These are phyloP conservation scores for Fomitiporia mediterranea DNA, from an alignment of 1,284 basidiomycete genomes.

Conservation along the genomic window DNA sequence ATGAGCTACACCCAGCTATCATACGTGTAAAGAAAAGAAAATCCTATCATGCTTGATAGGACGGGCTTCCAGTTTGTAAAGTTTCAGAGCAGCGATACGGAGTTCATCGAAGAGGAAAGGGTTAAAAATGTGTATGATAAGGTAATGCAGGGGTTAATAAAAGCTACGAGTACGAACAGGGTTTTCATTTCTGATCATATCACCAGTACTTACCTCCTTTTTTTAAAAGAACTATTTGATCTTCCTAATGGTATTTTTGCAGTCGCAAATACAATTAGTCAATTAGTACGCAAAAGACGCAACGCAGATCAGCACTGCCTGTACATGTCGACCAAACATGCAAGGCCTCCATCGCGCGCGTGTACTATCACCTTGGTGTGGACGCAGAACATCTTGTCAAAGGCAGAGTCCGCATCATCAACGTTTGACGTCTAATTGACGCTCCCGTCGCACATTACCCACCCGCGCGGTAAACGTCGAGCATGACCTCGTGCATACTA, in stretches of 20 bases:
- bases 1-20: conserved; percentile 24
- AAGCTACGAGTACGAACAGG: conserved; percentile 26
- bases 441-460: conserved; percentile 43
- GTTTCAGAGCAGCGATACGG: conserved; percentile 18
- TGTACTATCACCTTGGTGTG: conserved; percentile 46
- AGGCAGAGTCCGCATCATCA: conserved; percentile 53
- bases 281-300: neutral
- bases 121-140: conserved; percentile 27
- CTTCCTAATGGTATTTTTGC: neutral
- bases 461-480: conserved; percentile 36
- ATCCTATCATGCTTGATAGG: conserved; percentile 22
- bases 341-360: conserved; percentile 42
- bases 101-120: conserved; percentile 27
- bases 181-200: conserved; percentile 29
- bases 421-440: conserved; percentile 50
- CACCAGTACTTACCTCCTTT: conserved; percentile 6
- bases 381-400: conserved; percentile 43
- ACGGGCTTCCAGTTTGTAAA: conserved; percentile 21
- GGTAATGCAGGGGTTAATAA: conserved; percentile 28
- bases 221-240: neutral
- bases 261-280: neutral
- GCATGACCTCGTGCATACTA: conserved; percentile 32
- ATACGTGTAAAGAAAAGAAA: conserved; percentile 22
- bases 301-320: conserved; percentile 6
- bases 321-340: conserved; percentile 60